These are phyloP conservation scores for Piper betle DNA, from an alignment of 164 flowering plant genomes.

Conservation along the genomic window DNA sequence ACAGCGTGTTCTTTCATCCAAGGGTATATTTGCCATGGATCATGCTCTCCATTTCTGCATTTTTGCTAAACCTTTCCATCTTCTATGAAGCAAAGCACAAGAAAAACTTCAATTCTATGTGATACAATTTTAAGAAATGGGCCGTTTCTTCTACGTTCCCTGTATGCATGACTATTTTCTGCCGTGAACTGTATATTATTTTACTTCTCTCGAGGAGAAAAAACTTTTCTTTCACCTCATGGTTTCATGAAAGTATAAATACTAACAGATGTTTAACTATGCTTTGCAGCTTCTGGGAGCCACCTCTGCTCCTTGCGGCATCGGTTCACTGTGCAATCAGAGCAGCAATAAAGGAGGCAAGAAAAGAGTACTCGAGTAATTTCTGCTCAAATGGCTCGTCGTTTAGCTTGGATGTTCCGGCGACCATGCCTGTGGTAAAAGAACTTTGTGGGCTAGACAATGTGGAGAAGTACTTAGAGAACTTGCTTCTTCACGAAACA, in stretches of 20 bases:
- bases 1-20: constrained; percentile 75
- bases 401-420: constrained; percentile 62
- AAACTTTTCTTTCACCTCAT: too few species aligned
- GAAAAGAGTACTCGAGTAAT: constrained; percentile 45
- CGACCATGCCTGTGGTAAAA: constrained; percentile 87
- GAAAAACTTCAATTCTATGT: too few species aligned
- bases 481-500: constrained; percentile 12
- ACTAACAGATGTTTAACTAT: too few species aligned
- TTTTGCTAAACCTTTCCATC: background rate
- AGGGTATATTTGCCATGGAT: constrained; percentile 30
- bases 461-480: constrained; percentile 55
- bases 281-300: constrained; percentile 84
- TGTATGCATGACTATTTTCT: too few species aligned
- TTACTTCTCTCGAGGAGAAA: too few species aligned
- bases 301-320: constrained; percentile 73
- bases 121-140: too few species aligned
- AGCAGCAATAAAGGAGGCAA: constrained; percentile 67
- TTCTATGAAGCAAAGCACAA: background rate
- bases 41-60: background rate
- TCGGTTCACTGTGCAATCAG: constrained; percentile 75
- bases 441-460: constrained; percentile 67
- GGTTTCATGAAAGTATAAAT: background rate
- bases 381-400: constrained; percentile 12
- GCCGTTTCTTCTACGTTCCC: too few species aligned
- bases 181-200: too few species aligned